Evolutionary conservation across 2,329 filamentous ascomycete species (phyloP).

Genomic region (Myriosclerotinia scirpicola): DNA sequence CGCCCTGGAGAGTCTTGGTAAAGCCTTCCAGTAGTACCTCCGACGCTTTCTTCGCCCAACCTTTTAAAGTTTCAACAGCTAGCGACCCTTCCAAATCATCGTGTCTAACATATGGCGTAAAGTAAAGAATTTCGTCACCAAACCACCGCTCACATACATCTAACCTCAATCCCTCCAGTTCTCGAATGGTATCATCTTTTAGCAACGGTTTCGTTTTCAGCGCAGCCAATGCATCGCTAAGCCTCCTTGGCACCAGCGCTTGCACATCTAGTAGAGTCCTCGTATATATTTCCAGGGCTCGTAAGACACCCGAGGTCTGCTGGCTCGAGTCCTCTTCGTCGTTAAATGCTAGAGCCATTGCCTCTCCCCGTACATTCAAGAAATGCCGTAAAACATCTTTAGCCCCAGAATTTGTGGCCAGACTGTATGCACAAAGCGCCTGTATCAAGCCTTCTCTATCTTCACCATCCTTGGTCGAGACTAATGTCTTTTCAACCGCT

Average conservation of each 20-base stretch:
- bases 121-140: slow-evolving; percentile 76
- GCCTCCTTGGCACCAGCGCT: slow-evolving; percentile 67
- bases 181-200: slow-evolving; percentile 65
- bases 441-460: slow-evolving; percentile 60
- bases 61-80: slow-evolving; percentile 58
- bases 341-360: slow-evolving; percentile 64
- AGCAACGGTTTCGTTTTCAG: slow-evolving; percentile 72
- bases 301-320: slow-evolving; percentile 51
- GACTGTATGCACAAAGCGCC: slow-evolving; percentile 76
- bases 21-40: slow-evolving; percentile 62
- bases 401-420: slow-evolving; percentile 77
- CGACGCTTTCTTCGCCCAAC: slow-evolving; percentile 64
- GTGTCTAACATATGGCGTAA: slow-evolving; percentile 83
- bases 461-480: slow-evolving; percentile 53
- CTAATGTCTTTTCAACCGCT: slow-evolving; percentile 68
- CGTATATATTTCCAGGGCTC: slow-evolving; percentile 70
- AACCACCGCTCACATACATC: slow-evolving; percentile 81
- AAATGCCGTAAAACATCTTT: slow-evolving; percentile 79
- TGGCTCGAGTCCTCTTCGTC: slow-evolving; percentile 48
- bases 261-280: slow-evolving; percentile 77
- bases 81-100: slow-evolving; percentile 67
- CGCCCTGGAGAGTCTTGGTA: slow-evolving; percentile 56
- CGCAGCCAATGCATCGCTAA: slow-evolving; percentile 66
- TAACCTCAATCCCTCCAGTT: slow-evolving; percentile 69
- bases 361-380: slow-evolving; percentile 67